Evolutionary conservation across 2,329 filamentous ascomycete genomes (phyloP).

Genomic region (Penicillium sp.): DNA sequence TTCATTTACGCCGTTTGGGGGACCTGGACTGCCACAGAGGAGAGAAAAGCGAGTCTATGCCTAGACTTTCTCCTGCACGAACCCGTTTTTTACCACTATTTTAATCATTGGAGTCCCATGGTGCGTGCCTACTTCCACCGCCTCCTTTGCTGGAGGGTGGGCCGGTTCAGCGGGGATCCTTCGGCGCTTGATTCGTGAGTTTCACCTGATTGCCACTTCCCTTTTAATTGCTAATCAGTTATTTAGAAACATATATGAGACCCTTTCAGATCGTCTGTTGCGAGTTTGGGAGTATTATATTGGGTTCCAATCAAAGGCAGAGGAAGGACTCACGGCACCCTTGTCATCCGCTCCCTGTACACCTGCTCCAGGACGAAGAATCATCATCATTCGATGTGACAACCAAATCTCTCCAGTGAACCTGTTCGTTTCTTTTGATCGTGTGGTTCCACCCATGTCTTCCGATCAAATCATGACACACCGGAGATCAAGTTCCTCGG

Average conservation of each 20-base stretch:
- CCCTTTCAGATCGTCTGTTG: constrained; percentile 67
- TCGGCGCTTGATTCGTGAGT: constrained; percentile 69
- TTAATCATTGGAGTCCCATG: constrained; percentile 96
- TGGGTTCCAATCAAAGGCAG: constrained; percentile 69
- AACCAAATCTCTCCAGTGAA: constrained; percentile 54
- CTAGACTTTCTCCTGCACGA: constrained; percentile 73
- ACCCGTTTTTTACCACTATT: constrained; percentile 74
- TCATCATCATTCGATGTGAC: constrained; percentile 87
- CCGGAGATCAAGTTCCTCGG: constrained; percentile 37
- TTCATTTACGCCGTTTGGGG: constrained; percentile 82
- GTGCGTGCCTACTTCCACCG: constrained; percentile 91
- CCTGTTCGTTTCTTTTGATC: constrained; percentile 65
- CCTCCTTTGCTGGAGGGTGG: constrained; percentile 84
- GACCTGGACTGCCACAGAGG: constrained; percentile 64
- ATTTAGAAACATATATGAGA: constrained; percentile 67
- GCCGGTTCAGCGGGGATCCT: constrained; percentile 69
- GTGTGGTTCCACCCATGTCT: constrained; percentile 49
- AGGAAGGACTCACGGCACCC: constrained; percentile 54
- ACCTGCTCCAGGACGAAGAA: constrained; percentile 79
- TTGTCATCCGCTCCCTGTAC: constrained; percentile 80
- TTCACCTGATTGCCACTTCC: not conserved
- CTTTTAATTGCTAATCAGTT: constrained; percentile 7
- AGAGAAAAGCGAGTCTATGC: constrained; percentile 70
- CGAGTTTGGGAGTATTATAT: constrained; percentile 78
- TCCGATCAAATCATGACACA: constrained; percentile 34